Evolutionary conservation across 2,329 filamentous ascomycete species (phyloP), one percentile per base, ranked within the genome.

Genomic region (Fonsecaea pedrosoi): DNA sequence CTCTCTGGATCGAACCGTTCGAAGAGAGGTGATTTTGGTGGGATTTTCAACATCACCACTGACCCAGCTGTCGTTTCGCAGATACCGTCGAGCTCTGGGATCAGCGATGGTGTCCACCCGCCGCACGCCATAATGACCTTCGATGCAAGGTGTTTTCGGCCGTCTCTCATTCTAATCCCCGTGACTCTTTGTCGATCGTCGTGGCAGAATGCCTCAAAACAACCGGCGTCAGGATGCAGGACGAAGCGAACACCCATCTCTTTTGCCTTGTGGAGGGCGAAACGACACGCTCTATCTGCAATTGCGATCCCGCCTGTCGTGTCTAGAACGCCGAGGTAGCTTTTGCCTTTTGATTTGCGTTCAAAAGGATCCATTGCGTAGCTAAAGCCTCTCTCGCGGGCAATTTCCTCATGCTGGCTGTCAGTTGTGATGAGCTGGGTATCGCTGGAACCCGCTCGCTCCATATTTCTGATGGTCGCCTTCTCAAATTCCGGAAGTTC

Each of bases 101-200:
- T 80, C n/a, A 97, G 83, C 0, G 86, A 84, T 1, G 89, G 86
- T 1, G 91, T 92, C 94, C 94, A 97, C 4, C 94, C 93, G 15
- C 94, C 94, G 0, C 93, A 89, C 0, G 94, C 93, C 2, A 96
- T 84, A 65, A 97, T 83, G 48, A 60, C 42, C 18, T 40, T 45
- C 12, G 30, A 25, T 3, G 59, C 60, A 13, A 15, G 32, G 38
- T 68, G 64, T 1, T 18, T 21, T 25, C 65, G 54, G 12, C 67
- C 62, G 42, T 67, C 64, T 21, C 13, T 48, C 12, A 67, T 68
- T 13, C 58, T 45, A 37, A 70, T 64, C 6, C 70, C 70, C 2
- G 37, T 56, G 2, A 82, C 76, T 57, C 78, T 77, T 12, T 69
- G 71, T 1, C 54, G 66, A 0, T 68, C 64, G 7, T 62, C 56